phyloP scores from a whole-genome alignment of 208 protist species.

The Trypanosomatidae sp. region DNA sequence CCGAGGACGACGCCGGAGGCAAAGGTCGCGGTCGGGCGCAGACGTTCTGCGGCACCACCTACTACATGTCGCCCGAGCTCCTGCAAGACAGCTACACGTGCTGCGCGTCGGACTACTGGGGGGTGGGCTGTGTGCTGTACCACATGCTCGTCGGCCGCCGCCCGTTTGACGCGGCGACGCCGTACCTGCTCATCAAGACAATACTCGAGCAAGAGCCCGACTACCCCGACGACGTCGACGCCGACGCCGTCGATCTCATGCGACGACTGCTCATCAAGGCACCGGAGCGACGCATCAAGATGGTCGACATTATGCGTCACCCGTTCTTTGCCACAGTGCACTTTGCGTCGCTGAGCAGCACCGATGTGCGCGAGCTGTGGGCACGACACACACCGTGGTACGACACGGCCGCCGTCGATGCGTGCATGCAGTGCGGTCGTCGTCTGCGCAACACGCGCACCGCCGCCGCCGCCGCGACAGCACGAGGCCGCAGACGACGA shows the following conservation, averaged over 20 bases:
- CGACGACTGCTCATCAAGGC: constrained; percentile 59
- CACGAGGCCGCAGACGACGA: no score
- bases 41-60: constrained; percentile 84
- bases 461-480: no score
- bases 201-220: constrained; percentile 80
- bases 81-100: constrained; percentile 88
- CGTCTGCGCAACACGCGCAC: constrained; percentile 36
- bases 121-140: constrained; percentile 87
- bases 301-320: constrained; percentile 57
- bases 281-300: constrained; percentile 38
- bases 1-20: constrained; percentile 34
- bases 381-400: constrained; percentile 69
- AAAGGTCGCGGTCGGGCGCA: constrained; percentile 41
- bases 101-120: constrained; percentile 90
- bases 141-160: constrained; percentile 78
- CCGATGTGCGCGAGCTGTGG: constrained; percentile 40
- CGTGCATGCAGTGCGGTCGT: constrained; percentile 53
- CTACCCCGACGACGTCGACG: constrained; percentile 48
- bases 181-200: constrained; percentile 80
- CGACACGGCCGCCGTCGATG: constrained; percentile 34
- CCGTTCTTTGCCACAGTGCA: constrained; percentile 63
- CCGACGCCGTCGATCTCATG: constrained; percentile 62
- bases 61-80: constrained; percentile 93
- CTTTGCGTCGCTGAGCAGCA: constrained; percentile 25
- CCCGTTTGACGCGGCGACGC: constrained; percentile 79